Conservation (phyloP, 2,329 filamentous ascomycete species). For the Aureobasidium sp. region DNA sequence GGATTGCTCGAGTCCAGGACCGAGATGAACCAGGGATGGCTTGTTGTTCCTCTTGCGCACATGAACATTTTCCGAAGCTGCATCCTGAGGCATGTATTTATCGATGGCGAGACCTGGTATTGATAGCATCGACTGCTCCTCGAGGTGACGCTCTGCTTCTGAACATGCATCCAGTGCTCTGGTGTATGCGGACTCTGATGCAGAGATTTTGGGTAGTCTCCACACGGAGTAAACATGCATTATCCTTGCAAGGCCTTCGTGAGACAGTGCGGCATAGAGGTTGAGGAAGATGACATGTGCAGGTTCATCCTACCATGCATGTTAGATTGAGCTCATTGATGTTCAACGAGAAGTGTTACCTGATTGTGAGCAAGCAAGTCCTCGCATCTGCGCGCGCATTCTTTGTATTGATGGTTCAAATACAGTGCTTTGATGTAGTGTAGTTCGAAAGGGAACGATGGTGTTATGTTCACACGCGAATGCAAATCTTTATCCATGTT, state of each 20-base stretch:
- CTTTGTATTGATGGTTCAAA: conserved; percentile 21
- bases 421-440: conserved; percentile 25
- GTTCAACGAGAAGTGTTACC: background rate
- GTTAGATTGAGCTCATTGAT: conserved; percentile 17
- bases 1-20: background rate
- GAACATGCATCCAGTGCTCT: conserved; percentile 21
- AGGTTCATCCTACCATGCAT: conserved; percentile 28
- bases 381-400: conserved; percentile 25
- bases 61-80: background rate
- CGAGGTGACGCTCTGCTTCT: background rate
- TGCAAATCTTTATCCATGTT: background rate
- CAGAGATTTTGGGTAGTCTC: conserved; percentile 33
- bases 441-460: conserved; percentile 16
- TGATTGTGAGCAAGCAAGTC: conserved; percentile 16
- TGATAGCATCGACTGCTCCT: background rate
- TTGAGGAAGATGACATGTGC: conserved; percentile 22
- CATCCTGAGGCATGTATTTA: background rate
- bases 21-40: background rate
- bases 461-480: background rate
- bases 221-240: conserved; percentile 39
- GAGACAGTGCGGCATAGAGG: conserved; percentile 39
- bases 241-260: conserved; percentile 37
- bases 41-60: background rate
- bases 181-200: conserved; percentile 33
- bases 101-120: background rate